A percentile compares a stretch with the other conserved stretches of the same genome.
Evolutionary conservation across 2,329 filamentous ascomycete genomes (phyloP).

Genomic region (Colletotrichum sp.): DNA sequence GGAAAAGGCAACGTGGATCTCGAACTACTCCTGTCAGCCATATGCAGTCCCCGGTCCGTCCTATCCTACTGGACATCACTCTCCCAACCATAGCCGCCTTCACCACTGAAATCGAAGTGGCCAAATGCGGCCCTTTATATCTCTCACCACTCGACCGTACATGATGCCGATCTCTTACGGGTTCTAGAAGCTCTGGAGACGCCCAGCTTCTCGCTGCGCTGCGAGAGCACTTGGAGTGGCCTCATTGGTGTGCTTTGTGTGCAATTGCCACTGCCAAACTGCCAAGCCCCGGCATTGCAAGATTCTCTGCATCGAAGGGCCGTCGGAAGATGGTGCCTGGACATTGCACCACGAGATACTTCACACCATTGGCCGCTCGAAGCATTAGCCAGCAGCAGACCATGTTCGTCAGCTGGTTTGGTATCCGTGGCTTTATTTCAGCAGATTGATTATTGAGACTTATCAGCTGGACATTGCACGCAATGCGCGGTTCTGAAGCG

Average conservation of each 20-base stretch:
- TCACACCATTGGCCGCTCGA: background rate
- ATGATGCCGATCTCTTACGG: background rate
- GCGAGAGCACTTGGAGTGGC: background rate
- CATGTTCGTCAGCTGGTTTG: background rate
- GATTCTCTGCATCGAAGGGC: background rate
- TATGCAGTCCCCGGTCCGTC: background rate
- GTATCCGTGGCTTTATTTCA: too few relatives aligned
- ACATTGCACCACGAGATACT: background rate
- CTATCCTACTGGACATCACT: background rate
- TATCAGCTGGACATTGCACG: background rate
- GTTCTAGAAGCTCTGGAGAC: background rate
- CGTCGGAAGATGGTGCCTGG: background rate
- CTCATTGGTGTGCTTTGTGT: background rate
- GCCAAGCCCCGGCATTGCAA: background rate
- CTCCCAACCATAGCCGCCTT: background rate
- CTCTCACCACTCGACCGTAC: background rate
- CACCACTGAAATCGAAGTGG: background rate
- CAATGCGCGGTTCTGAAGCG: background rate
- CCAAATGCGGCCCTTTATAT: slow-evolving; percentile 9
- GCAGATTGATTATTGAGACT: background rate
- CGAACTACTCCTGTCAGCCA: background rate
- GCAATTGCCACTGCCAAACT: background rate
- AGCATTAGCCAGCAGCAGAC: background rate
- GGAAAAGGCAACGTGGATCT: background rate
- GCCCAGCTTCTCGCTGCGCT: background rate